Conservation (phyloP, 1,284 basidiomycete species). For the Cryptococcus sp. region DNA sequence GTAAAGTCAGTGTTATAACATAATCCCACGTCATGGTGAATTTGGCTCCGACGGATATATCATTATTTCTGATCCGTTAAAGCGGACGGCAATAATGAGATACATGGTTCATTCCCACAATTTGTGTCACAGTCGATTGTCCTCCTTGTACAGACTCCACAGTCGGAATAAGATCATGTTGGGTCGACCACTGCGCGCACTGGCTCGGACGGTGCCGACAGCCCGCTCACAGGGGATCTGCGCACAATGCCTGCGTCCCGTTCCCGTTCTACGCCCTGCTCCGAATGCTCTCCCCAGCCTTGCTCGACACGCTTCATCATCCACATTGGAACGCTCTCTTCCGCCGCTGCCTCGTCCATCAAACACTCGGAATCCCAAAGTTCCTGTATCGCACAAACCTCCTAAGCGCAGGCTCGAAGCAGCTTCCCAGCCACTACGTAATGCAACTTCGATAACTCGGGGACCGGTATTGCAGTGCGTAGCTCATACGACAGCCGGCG, state of each 20-base stretch:
- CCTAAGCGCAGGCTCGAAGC: conserved; percentile 53
- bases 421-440: conserved; percentile 49
- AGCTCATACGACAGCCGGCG: conserved; percentile 53
- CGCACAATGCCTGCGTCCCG: conserved; percentile 2
- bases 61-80: too few relatives aligned
- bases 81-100: too few relatives aligned
- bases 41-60: too few relatives aligned
- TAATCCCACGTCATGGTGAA: too few relatives aligned
- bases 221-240: background rate
- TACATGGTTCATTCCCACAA: too few relatives aligned
- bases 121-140: too few relatives aligned
- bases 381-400: conserved; percentile 44
- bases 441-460: conserved; percentile 45
- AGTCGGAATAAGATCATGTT: too few relatives aligned
- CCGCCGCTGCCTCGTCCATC: conserved; percentile 1
- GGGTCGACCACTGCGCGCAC: too few relatives aligned
- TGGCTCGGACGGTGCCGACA: too few relatives aligned
- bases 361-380: conserved; percentile 11
- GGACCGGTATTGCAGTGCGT: conserved; percentile 53
- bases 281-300: background rate
- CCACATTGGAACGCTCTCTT: conserved; percentile 1
- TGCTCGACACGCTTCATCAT: conserved; percentile 12
- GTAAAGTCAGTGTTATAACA: too few relatives aligned
- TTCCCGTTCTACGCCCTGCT: background rate
- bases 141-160: too few relatives aligned